phyloP scores from a whole-genome alignment of 73 alveolate genomes.

The Urostyla sp. region DNA sequence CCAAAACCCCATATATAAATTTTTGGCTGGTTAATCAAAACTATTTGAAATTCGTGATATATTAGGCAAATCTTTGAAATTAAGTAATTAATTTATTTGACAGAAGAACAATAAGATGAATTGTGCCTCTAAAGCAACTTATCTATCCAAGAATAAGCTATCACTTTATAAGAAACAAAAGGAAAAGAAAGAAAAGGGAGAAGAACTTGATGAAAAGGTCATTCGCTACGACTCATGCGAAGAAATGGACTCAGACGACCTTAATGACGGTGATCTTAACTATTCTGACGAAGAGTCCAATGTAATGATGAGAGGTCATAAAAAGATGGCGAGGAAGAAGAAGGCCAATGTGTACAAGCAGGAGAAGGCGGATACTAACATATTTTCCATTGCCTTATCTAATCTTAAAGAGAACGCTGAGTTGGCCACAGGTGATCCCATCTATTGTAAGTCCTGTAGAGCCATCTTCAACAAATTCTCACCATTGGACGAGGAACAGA shows the following conservation, averaged over 20 bases:
- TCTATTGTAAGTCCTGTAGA: conserved; percentile 79
- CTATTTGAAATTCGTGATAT: too few relatives aligned
- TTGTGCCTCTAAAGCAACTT: too few relatives aligned
- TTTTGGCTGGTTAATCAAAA: too few relatives aligned
- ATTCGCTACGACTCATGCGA: too few relatives aligned
- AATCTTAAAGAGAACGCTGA: conserved; percentile 58
- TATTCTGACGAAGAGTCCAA: neutral
- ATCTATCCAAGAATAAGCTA: too few relatives aligned
- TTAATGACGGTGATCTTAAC: neutral
- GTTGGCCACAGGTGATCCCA: conserved; percentile 82
- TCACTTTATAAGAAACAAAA: too few relatives aligned
- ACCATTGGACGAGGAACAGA: neutral
- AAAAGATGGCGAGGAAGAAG: neutral
- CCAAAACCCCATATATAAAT: too few relatives aligned
- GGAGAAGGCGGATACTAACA: conserved; percentile 62
- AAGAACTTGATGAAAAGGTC: too few relatives aligned
- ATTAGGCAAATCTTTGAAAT: too few relatives aligned
- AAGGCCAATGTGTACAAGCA: neutral
- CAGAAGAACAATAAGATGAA: too few relatives aligned
- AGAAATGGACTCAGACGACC: conserved; percentile 25
- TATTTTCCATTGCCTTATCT: conserved; percentile 39
- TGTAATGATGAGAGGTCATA: neutral
- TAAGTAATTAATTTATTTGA: too few relatives aligned
- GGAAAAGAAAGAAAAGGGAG: too few relatives aligned
- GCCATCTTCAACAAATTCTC: conserved; percentile 76